A percentile compares a stretch with the other conserved stretches of the same genome.
phyloP scores from a whole-genome alignment of 2,329 filamentous ascomycete genomes.

The Colletotrichum karsti region DNA sequence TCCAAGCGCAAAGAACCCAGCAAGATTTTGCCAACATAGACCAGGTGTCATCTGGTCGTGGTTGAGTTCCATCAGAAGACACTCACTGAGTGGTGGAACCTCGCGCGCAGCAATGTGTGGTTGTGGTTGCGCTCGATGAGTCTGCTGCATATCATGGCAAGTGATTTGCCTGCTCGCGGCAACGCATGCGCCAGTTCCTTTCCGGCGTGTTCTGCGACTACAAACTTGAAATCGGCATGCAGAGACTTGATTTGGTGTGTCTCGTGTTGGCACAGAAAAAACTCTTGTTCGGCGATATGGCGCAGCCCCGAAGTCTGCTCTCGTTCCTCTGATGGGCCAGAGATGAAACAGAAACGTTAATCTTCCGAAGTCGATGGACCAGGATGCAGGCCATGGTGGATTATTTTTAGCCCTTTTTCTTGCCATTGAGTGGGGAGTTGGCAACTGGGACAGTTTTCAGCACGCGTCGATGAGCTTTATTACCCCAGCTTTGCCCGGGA shows the following conservation, averaged over 20 bases:
- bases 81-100: background rate
- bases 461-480: slow-evolving; percentile 8
- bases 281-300: background rate
- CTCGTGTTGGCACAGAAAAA: background rate
- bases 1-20: background rate
- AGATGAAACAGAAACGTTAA: slow-evolving; percentile 29
- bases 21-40: background rate
- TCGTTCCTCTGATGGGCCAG: slow-evolving; percentile 24
- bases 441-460: slow-evolving; percentile 2
- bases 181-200: slow-evolving; percentile 2
- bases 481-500: slow-evolving; percentile 28
- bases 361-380: slow-evolving; percentile 29
- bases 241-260: background rate
- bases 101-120: background rate
- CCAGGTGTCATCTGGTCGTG: background rate
- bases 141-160: background rate
- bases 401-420: slow-evolving; percentile 27
- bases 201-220: slow-evolving; percentile 8
- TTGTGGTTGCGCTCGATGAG: background rate
- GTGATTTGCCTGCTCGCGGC: background rate
- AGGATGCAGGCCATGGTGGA: slow-evolving; percentile 24
- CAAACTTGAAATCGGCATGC: slow-evolving; percentile 3
- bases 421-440: slow-evolving; percentile 6
- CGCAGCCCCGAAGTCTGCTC: slow-evolving; percentile 9
- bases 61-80: background rate